Conservation (phyloP, 2,329 filamentous ascomycete species). For the Fusarium sp. region DNA sequence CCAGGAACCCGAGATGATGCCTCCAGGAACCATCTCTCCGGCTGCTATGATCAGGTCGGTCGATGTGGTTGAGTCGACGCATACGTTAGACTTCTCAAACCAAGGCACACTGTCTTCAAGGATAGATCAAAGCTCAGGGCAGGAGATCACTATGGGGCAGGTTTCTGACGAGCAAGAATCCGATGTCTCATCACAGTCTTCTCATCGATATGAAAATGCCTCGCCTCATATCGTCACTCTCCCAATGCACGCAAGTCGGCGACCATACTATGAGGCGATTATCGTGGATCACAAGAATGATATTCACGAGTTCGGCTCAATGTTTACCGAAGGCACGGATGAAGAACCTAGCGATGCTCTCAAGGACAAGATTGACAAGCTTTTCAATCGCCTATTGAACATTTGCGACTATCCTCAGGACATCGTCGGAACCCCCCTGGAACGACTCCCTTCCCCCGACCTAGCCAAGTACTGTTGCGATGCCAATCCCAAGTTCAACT, state of each 20-base stretch:
- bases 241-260: conserved; percentile 65
- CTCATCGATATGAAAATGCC: conserved; percentile 9
- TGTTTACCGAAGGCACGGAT: conserved; percentile 56
- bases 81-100: conserved; percentile 35
- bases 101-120: conserved; percentile 32
- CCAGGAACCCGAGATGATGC: conserved; percentile 26
- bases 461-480: conserved; percentile 66
- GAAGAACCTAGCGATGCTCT: conserved; percentile 54
- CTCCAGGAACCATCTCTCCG: conserved; percentile 52
- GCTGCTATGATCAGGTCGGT: conserved; percentile 52
- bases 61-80: conserved; percentile 36
- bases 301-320: conserved; percentile 59
- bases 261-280: conserved; percentile 64
- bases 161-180: conserved; percentile 38
- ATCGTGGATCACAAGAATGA: conserved; percentile 57
- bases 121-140: conserved; percentile 37
- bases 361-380: conserved; percentile 60
- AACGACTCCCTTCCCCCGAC: conserved; percentile 53
- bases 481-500: conserved; percentile 71
- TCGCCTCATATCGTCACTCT: conserved; percentile 66
- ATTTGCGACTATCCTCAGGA: conserved; percentile 70
- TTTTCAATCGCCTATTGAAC: conserved; percentile 64
- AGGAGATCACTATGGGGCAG: conserved; percentile 45
- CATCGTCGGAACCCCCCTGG: conserved; percentile 57
- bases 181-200: conserved; percentile 34